A percentile compares a stretch with the other conserved stretches of the same genome.
phyloP scores from a whole-genome alignment of 176 grass and related monocot genomes.

The Aegilops umbellulata region DNA sequence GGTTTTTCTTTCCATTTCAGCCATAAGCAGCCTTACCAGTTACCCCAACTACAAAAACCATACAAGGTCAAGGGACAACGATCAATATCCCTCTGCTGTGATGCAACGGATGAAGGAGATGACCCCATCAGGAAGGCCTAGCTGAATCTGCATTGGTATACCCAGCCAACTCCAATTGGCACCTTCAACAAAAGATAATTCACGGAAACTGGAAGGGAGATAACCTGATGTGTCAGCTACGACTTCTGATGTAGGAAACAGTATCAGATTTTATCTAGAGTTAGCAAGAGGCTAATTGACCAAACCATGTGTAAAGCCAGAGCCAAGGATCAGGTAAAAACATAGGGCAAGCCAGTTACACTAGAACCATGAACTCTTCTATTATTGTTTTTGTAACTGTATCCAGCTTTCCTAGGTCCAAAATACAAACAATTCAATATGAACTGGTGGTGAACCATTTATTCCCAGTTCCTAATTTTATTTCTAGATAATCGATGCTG shows the following conservation, averaged over 20 bases:
- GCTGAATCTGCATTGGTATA: slow-evolving; percentile 78
- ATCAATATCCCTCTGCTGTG: slow-evolving; percentile 59
- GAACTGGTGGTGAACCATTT: not conserved
- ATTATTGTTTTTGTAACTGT: not conserved
- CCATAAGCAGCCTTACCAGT: slow-evolving; percentile 72
- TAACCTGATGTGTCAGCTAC: slow-evolving; percentile 50
- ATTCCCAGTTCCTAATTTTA: not conserved
- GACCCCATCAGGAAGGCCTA: slow-evolving; percentile 53
- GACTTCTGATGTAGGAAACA: slow-evolving; percentile 45
- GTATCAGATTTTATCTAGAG: slow-evolving; percentile 49
- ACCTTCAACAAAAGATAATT: slow-evolving; percentile 64
- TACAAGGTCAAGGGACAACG: slow-evolving; percentile 49
- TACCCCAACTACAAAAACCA: slow-evolving; percentile 75
- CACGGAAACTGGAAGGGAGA: slow-evolving; percentile 50
- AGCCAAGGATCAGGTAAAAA: slow-evolving; percentile 5
- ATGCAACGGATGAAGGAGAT: slow-evolving; percentile 48
- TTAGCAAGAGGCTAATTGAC: slow-evolving; percentile 38
- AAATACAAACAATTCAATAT: not conserved
- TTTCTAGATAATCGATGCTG: not conserved
- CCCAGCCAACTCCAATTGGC: slow-evolving; percentile 80
- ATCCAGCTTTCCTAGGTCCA: not conserved
- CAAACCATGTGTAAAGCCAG: not conserved
- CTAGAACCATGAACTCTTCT: not conserved
- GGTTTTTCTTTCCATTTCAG: slow-evolving; percentile 41
- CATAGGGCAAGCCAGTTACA: not conserved